Base-by-base conservation (phyloP, 2,329 filamentous ascomycete species). In the Penicillium sp. region DNA sequence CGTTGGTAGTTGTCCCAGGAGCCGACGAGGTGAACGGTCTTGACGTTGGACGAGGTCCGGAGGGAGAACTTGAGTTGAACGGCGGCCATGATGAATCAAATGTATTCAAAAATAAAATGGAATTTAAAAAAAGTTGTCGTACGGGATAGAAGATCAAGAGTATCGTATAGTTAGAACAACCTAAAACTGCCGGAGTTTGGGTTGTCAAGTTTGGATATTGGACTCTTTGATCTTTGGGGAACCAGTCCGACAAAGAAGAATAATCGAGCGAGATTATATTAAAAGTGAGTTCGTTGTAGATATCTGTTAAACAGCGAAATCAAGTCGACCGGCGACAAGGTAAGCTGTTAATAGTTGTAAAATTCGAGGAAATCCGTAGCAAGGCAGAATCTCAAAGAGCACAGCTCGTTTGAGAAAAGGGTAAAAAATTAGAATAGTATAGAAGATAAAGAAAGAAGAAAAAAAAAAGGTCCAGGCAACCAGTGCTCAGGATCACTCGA, bases 1-100 rank as follows among this genome's bases (percentile, higher is more conserved):
- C 91, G 90, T 67, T 85, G 82, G 85, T 99, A 99, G 83, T 90
- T 90, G 82, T 99, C 94, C 93, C 93, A 99, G 66, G 93, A 97
- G 72, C 93, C 93, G 79, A 97, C 89, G 67, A 99, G 84, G 76
- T 97, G 93, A 74, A 96, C 93, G 72, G 92, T 93, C 86, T 97
- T 96, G 84, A 95, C 91, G 80, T 92, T 91, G 74, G 90, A 87
- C 73, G 92, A 96, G 76, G 95, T 95, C 81, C 92, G 91, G 77
- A 97, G 90, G 77, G 89, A 88, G 81, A 97, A 97, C 74, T 92
- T 93, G 68, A 96, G 88, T 81, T 97, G 93, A 79, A 94, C 87
- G 75, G 91, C 82, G 78, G 92, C 88, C 91, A 96, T 96, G 55
- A 67, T 69, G 67, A 69, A 60, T 55, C 54, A 53, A 65, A 56